These are phyloP conservation scores for Boletellus ananas DNA, from an alignment of 768 basidiomycete genomes.

Conservation along the genomic window DNA sequence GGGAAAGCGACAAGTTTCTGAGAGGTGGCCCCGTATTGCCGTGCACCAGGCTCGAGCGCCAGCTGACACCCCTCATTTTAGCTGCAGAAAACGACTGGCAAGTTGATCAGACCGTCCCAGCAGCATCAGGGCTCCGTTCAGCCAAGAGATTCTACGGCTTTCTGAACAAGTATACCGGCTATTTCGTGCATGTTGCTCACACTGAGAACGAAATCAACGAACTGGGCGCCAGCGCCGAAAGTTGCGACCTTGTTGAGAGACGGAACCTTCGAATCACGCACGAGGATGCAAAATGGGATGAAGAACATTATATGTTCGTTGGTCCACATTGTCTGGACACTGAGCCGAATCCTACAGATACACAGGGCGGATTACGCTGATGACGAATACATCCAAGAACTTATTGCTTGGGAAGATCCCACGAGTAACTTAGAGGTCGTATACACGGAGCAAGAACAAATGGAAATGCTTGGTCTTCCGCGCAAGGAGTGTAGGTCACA, in stretches of 20 bases:
- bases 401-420: conserved; percentile 66
- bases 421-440: conserved; percentile 37
- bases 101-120: conserved; percentile 58
- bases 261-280: conserved; percentile 49
- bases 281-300: conserved; percentile 79
- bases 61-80: conserved; percentile 30
- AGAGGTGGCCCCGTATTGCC: conserved; percentile 39
- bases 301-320: conserved; percentile 76
- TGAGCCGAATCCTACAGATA: conserved; percentile 2
- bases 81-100: conserved; percentile 81
- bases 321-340: conserved; percentile 15
- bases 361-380: conserved; percentile 78
- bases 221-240: conserved; percentile 65
- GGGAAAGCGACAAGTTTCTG: conserved; percentile 51
- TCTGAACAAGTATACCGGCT: conserved; percentile 68
- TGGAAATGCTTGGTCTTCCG: conserved; percentile 54
- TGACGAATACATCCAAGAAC: conserved; percentile 68
- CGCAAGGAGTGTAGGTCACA: conserved; percentile 48
- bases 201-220: conserved; percentile 82
- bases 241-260: conserved; percentile 46
- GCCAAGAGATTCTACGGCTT: conserved; percentile 67
- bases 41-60: background rate
- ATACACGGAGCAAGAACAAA: conserved; percentile 72
- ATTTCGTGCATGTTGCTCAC: conserved; percentile 68
- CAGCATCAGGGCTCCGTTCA: conserved; percentile 36